Evolutionary conservation across 495 filamentous ascomycete genomes (phyloP).

Genomic region (Cairneyella variabilis): DNA sequence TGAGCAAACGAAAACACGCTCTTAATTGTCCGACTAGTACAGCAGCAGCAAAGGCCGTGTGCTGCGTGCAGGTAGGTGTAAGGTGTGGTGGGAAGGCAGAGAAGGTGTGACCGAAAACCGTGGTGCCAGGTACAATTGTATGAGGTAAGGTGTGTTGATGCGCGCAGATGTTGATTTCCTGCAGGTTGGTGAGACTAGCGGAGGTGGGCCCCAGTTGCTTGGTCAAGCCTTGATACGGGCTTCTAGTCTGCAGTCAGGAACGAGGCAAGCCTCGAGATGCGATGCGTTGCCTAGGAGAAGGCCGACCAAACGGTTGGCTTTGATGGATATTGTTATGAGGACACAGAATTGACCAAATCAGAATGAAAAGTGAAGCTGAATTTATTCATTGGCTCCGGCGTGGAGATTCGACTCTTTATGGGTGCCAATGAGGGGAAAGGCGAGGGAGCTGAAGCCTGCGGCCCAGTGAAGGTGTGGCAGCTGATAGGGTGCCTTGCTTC

Average conservation of each 20-base stretch:
- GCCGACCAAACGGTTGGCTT: not conserved
- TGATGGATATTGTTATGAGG: not conserved
- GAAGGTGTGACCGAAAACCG: not conserved
- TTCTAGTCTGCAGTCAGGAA: not conserved
- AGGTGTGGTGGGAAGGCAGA: not conserved
- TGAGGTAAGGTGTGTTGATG: not conserved
- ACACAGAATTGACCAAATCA: not conserved
- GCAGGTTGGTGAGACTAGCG: not conserved
- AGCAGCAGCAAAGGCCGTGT: not conserved
- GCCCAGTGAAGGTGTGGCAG: not conserved
- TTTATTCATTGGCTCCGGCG: not conserved
- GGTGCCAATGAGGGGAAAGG: not conserved
- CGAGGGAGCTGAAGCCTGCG: too few species aligned
- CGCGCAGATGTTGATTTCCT: not conserved
- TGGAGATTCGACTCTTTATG: not conserved
- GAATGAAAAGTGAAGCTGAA: not conserved
- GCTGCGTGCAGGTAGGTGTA: not conserved
- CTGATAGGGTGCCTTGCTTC: not conserved
- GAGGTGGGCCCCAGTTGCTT: not conserved
- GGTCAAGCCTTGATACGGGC: too few species aligned
- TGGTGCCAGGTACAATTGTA: not conserved
- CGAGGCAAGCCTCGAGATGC: not conserved
- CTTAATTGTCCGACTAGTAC: not conserved
- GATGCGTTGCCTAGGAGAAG: not conserved
- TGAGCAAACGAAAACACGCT: not conserved